phyloP scores from a whole-genome alignment of 108 stramenopile genomes.

The Conticribra guillardii region DNA sequence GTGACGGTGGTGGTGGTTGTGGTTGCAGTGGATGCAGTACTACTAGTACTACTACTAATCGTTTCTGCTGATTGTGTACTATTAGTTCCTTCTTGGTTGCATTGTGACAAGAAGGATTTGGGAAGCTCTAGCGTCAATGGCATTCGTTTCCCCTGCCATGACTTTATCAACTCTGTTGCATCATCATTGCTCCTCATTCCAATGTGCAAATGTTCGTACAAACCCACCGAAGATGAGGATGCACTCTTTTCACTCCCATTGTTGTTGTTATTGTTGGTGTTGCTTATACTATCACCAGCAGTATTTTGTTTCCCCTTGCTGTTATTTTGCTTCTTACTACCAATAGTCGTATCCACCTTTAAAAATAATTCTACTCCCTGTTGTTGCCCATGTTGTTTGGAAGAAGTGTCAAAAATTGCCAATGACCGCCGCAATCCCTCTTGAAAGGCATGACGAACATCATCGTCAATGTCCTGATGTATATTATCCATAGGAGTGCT shows the following conservation, averaged over 20 bases:
- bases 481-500: too few relatives aligned
- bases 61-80: not conserved
- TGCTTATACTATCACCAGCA: too few relatives aligned
- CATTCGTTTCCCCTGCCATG: constrained; percentile 61
- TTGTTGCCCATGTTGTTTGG: constrained; percentile 16
- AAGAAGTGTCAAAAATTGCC: not conserved
- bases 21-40: not conserved
- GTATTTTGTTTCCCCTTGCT: not conserved
- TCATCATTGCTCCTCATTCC: constrained; percentile 59
- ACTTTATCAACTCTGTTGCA: constrained; percentile 55
- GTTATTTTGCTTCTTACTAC: not conserved
- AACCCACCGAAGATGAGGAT: not conserved
- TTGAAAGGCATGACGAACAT: constrained; percentile 40
- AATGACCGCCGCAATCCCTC: constrained; percentile 28
- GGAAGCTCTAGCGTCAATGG: constrained; percentile 25
- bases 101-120: constrained; percentile 3
- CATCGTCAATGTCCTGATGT: too few relatives aligned
- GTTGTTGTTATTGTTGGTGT: too few relatives aligned
- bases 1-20: not conserved
- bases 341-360: constrained; percentile 5
- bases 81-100: not conserved
- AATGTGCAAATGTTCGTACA: constrained; percentile 38
- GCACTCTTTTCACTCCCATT: not conserved
- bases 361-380: constrained; percentile 42
- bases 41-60: not conserved